These are phyloP conservation scores for Geotrichum cucujoidarum DNA, from an alignment of 1,139 yeast genomes.

Conservation along the genomic window DNA sequence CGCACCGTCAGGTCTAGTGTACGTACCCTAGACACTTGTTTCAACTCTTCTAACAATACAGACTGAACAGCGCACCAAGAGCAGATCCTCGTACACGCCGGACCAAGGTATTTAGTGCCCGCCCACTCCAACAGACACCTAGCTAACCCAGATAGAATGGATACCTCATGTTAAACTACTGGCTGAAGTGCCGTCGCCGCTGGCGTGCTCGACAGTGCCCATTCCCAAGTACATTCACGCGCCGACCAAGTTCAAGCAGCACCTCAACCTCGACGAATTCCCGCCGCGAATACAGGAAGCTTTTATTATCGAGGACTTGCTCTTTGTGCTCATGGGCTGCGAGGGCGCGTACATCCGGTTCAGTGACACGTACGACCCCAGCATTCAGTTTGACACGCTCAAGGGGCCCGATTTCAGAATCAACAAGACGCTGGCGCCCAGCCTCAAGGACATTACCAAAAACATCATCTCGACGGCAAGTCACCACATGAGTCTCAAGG, in stretches of 20 bases:
- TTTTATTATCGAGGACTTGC: slow-evolving; percentile 61
- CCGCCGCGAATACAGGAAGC: slow-evolving; percentile 56
- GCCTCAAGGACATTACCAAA: slow-evolving; percentile 67
- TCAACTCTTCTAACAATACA: not conserved
- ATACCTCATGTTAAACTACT: slow-evolving; percentile 23
- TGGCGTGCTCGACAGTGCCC: slow-evolving; percentile 26
- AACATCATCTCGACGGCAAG: slow-evolving; percentile 60
- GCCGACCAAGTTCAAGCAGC: slow-evolving; percentile 14
- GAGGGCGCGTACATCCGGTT: slow-evolving; percentile 78
- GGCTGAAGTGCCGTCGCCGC: slow-evolving; percentile 24
- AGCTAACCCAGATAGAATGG: slow-evolving; percentile 15
- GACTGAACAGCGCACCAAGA: not conserved
- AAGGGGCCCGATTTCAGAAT: slow-evolving; percentile 73
- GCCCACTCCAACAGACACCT: not conserved
- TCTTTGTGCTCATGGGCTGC: slow-evolving; percentile 64
- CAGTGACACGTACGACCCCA: slow-evolving; percentile 55
- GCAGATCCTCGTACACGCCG: not conserved
- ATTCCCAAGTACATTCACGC: slow-evolving; percentile 22
- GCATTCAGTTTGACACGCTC: slow-evolving; percentile 38
- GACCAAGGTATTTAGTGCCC: not conserved
- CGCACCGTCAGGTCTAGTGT: slow-evolving; percentile 1
- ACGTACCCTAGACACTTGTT: not conserved
- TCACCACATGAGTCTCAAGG: slow-evolving; percentile 50
- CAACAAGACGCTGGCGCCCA: slow-evolving; percentile 66
- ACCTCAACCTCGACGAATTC: slow-evolving; percentile 33